Percentiles rank a stretch among this genome's conserved stretches.
Evolutionary conservation across 2,329 filamentous ascomycete species (phyloP).

Genomic region (Cercospora beticola): DNA sequence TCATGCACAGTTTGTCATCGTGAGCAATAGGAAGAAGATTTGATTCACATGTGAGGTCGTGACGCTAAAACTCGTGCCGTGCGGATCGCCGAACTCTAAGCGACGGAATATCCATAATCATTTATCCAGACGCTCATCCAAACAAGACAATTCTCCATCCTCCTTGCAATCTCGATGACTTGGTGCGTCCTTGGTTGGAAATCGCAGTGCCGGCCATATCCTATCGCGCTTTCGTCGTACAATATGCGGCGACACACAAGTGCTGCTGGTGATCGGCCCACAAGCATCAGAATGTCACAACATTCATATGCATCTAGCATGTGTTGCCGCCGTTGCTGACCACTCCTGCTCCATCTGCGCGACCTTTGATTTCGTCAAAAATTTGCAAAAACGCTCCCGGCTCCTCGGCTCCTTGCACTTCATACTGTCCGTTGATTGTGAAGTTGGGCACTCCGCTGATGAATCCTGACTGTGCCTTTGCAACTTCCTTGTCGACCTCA

Average conservation of each 20-base stretch:
- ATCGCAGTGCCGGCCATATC: neutral
- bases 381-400: slow-evolving; percentile 64
- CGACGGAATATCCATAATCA: slow-evolving; percentile 3
- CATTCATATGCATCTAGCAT: slow-evolving; percentile 14
- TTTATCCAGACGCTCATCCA: neutral
- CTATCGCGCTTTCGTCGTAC: neutral
- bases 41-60: slow-evolving; percentile 10
- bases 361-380: slow-evolving; percentile 60
- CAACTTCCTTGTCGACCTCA: slow-evolving; percentile 50
- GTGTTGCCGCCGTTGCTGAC: slow-evolving; percentile 21
- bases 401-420: slow-evolving; percentile 71
- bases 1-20: neutral
- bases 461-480: slow-evolving; percentile 47
- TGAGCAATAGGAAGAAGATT: neutral
- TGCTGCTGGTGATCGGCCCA: neutral
- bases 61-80: slow-evolving; percentile 2
- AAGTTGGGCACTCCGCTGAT: slow-evolving; percentile 74
- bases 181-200: neutral
- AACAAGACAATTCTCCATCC: neutral
- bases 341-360: slow-evolving; percentile 6
- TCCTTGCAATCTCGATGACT: neutral
- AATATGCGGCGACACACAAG: neutral
- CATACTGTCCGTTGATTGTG: slow-evolving; percentile 66
- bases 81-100: slow-evolving; percentile 13
- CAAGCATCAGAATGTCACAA: neutral